Base-by-base conservation (phyloP, 192 early-diverging fungal species). In the Gamsiella multidivaricata region DNA sequence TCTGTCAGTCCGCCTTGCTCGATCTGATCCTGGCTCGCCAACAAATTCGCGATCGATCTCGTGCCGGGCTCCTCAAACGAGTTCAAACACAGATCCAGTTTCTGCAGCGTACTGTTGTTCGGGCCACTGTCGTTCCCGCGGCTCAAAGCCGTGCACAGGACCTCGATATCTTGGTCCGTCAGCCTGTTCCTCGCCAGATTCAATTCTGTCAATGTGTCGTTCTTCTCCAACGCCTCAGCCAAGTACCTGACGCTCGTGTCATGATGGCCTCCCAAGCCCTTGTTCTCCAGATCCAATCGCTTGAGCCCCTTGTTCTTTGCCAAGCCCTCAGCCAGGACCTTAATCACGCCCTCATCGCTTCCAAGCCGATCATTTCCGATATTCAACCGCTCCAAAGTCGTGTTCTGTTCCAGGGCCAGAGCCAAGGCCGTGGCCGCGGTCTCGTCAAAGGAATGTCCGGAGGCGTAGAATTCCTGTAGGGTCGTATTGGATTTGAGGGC, bases 271-370 rank as follows among this genome's bases (percentile, higher is more conserved):
- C 61, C 71, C 23, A 88, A 47, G 0, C 85, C 82, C 53, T 88
- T 88, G 49, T 88, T 86, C 34, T 88, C 86, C 32, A 88, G 61
- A 78, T 88, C 85, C 2, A 88, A 23, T 8, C 80, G 79, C 12
- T 61, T 39, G 39, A 86, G 17, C 0, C 83, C 83, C 52, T 75
- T 61, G 34, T 86, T 88, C 28, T 61, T 62, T 11, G 83, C 81
- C 33, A 88, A 33, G 6, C 82, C 85, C 17, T 79, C 83, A 20
- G 75, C 74, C 8, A 88, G 47, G 3, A 79, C 25, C 22, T 60
- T 33, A 22, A 86, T 66, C 1, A 84, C 60, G 0, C 25, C 52
- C 8, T 42, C 39, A 26, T 60, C 46, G 1, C 51, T 20, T 37
- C 86, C 86, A 31, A 88, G 60, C 3, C 23, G 56, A 39, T 75